These are phyloP conservation scores for Glonium stellatum DNA, from an alignment of 495 filamentous ascomycete species.

Conservation along the genomic window DNA sequence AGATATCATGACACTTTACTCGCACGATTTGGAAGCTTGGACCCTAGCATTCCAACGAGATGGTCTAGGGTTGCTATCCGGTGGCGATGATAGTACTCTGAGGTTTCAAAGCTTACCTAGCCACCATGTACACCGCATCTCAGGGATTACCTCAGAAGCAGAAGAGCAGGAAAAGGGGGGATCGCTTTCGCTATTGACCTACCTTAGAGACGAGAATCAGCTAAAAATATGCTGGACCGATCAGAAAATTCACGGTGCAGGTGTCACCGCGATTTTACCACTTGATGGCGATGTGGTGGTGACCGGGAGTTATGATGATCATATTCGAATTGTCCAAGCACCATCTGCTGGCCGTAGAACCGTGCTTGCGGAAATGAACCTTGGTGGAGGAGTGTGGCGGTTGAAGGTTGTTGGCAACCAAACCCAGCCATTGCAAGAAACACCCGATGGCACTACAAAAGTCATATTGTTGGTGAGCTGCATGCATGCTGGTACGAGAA, in stretches of 20 bases:
- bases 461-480: constrained; percentile 73
- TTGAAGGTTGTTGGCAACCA: constrained; percentile 52
- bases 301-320: constrained; percentile 91
- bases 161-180: not conserved
- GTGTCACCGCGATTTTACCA: constrained; percentile 82
- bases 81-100: constrained; percentile 55
- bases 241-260: constrained; percentile 60
- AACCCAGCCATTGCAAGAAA: not conserved
- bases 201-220: not conserved
- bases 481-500: constrained; percentile 78
- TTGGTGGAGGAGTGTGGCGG: constrained; percentile 90
- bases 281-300: constrained; percentile 53
- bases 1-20: constrained; percentile 5
- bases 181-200: not conserved
- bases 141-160: too few relatives aligned
- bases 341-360: constrained; percentile 29
- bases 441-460: constrained; percentile 19
- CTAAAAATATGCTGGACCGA: constrained; percentile 32
- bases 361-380: constrained; percentile 53
- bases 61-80: constrained; percentile 47
- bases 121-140: too few relatives aligned
- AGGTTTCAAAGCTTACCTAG: not conserved
- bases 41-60: constrained; percentile 47
- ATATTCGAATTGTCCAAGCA: constrained; percentile 55
- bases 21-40: constrained; percentile 60